These are phyloP conservation scores for Kwoniella europaea DNA, from an alignment of 768 basidiomycete species.

Conservation along the genomic window DNA sequence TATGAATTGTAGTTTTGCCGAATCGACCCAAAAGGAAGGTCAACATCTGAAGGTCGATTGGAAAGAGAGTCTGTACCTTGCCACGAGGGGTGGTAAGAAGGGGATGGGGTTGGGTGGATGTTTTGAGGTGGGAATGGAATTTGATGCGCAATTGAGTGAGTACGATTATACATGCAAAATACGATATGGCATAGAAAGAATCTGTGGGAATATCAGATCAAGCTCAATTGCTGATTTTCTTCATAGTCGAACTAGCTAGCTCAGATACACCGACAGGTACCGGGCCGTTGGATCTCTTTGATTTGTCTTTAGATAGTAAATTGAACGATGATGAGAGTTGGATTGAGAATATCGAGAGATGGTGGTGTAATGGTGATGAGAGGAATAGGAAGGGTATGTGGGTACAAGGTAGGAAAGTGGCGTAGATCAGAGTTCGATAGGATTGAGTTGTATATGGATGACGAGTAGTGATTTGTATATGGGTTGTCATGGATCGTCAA, in stretches of 20 bases:
- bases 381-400: constrained; percentile 73
- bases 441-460: background rate
- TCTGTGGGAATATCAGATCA: background rate
- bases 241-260: constrained; percentile 61
- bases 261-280: constrained; percentile 59
- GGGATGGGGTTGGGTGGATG: constrained; percentile 66
- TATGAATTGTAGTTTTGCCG: constrained; percentile 11
- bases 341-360: constrained; percentile 75
- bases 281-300: constrained; percentile 76
- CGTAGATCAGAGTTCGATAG: background rate
- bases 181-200: too few relatives aligned
- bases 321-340: constrained; percentile 39
- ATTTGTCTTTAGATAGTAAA: constrained; percentile 36
- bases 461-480: background rate
- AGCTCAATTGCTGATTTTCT: constrained; percentile 58
- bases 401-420: constrained; percentile 68
- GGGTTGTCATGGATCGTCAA: background rate
- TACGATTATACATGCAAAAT: background rate
- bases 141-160: constrained; percentile 57
- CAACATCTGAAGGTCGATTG: constrained; percentile 69
- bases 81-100: constrained; percentile 76
- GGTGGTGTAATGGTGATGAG: constrained; percentile 83
- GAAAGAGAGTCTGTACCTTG: constrained; percentile 80
- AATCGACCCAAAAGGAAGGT: constrained; percentile 12
- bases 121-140: constrained; percentile 49